phyloP scores from a whole-genome alignment of 2,329 filamentous ascomycete genomes.

The Rosellinia necatrix region DNA sequence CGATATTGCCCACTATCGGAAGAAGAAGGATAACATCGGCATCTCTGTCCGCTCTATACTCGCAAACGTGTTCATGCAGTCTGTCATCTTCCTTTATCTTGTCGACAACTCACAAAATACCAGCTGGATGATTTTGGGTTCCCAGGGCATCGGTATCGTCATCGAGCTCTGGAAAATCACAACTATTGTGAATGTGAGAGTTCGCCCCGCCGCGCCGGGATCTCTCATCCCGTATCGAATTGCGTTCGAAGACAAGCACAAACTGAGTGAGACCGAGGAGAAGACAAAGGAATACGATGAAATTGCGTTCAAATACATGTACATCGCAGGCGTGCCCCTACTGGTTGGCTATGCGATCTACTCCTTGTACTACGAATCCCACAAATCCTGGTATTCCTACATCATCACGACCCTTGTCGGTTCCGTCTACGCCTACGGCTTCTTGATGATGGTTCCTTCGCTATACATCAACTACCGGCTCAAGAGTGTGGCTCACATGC shows the following conservation, averaged over 20 bases:
- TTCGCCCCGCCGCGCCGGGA: conserved; percentile 70
- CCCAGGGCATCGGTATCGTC: conserved; percentile 80
- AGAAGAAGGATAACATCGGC: conserved; percentile 99
- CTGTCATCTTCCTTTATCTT: conserved; percentile 93
- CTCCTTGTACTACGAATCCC: conserved; percentile 87
- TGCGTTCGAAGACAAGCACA: conserved; percentile 94
- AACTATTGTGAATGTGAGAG: conserved; percentile 85
- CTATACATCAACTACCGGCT: conserved; percentile 99
- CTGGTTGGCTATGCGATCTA: conserved; percentile 88
- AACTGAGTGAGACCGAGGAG: conserved; percentile 91
- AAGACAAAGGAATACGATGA: conserved; percentile 99
- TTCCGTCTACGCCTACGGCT: conserved; percentile 96
- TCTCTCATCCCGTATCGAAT: conserved; percentile 79
- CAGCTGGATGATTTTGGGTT: conserved; percentile 97
- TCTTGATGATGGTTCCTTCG: conserved; percentile 97
- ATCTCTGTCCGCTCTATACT: conserved; percentile 95
- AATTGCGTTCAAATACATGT: conserved; percentile 97
- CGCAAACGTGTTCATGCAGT: conserved; percentile 97
- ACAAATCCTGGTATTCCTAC: conserved; percentile 99
- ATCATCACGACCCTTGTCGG: conserved; percentile 93
- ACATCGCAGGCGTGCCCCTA: conserved; percentile 86
- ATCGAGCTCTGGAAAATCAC: conserved; percentile 91
- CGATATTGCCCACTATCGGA: conserved; percentile 96
- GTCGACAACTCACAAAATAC: conserved; percentile 98
- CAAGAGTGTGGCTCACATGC: conserved; percentile 96